Base-by-base conservation (phyloP, 2,329 filamentous ascomycete genomes). In the Aspergillus niger region DNA sequence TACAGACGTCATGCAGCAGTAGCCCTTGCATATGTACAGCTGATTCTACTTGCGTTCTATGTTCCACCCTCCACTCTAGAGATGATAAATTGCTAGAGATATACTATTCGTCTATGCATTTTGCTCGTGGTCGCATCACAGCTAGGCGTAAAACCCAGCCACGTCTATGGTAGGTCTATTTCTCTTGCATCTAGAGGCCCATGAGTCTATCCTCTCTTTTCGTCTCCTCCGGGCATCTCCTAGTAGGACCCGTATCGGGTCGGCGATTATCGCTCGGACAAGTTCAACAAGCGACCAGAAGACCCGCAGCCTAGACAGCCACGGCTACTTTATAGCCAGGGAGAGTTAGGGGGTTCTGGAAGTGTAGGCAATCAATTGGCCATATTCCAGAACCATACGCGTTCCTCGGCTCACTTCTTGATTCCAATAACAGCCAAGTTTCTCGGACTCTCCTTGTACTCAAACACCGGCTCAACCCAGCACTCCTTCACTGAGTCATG, bases 401-500 rank as follows among this genome's bases (percentile, higher is more conserved):
- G 8, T 8, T 6, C 2, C 10, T 26, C 24, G 5, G 10, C 39
- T 75, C 69, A 81, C 69, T 84, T 86, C 80, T 97, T 97, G 53
- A 98, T 84, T 0, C 94, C 95, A 30, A 98, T 93, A 3, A 99
- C 90, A 2, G 96, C 94, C 70, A 98, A 76, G 76, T 99, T 98
- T 63, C 95, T 83, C 51, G 95, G 95, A 74, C 92, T 97, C 72
- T 90, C 78, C 39, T 79, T 80, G 75, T 96, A 97, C 67, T 96
- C 92, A 79, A 98, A 98, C 4, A 97, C 92, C 0, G 90, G 83
- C 79, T 98, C 92, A 5, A 97, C 93, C 95, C 95, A 99, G 61
- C 88, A 90, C 65, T 90, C 84, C 65, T 85, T 80, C 48, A 92
- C 88, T 6, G 89, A 79, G 44, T 89, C 85, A 53, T 96, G 91